phyloP scores from a whole-genome alignment of 805 yeast genomes.

The Metschnikowia henanensis region DNA sequence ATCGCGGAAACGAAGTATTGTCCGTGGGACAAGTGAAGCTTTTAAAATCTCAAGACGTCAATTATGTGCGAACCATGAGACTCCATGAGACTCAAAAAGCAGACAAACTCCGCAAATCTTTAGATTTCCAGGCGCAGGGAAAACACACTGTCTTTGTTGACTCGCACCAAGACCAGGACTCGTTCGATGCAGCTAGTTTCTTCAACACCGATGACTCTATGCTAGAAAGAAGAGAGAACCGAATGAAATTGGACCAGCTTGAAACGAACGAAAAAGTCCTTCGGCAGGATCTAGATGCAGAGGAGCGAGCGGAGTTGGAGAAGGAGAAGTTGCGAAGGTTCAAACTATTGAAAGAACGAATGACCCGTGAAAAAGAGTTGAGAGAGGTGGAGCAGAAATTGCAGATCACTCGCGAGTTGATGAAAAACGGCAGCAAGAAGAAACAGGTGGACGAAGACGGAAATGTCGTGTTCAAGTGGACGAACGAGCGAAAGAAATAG shows the following conservation, averaged over 20 bases:
- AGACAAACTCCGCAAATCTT: conserved; percentile 50
- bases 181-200: conserved; percentile 61
- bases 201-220: conserved; percentile 72
- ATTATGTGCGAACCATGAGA: conserved; percentile 77
- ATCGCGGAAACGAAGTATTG: conserved; percentile 62
- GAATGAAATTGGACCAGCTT: conserved; percentile 64
- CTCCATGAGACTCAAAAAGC: conserved; percentile 67
- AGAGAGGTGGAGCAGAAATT: conserved; percentile 67
- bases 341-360: conserved; percentile 57
- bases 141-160: conserved; percentile 88
- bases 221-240: conserved; percentile 65
- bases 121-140: conserved; percentile 59
- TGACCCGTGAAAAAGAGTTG: conserved; percentile 71
- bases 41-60: conserved; percentile 87
- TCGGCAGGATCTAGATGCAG: conserved; percentile 32
- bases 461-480: conserved; percentile 78
- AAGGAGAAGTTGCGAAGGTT: conserved; percentile 61
- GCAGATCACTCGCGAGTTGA: conserved; percentile 78
- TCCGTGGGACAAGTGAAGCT: conserved; percentile 76
- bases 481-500: conserved; percentile 65
- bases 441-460: conserved; percentile 71
- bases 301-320: conserved; percentile 37
- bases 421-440: conserved; percentile 88
- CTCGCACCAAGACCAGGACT: conserved; percentile 49
- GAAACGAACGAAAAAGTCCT: conserved; percentile 36